Evolutionary conservation across 2,329 filamentous ascomycete species (phyloP).

Genomic region (Neurospora sp.): DNA sequence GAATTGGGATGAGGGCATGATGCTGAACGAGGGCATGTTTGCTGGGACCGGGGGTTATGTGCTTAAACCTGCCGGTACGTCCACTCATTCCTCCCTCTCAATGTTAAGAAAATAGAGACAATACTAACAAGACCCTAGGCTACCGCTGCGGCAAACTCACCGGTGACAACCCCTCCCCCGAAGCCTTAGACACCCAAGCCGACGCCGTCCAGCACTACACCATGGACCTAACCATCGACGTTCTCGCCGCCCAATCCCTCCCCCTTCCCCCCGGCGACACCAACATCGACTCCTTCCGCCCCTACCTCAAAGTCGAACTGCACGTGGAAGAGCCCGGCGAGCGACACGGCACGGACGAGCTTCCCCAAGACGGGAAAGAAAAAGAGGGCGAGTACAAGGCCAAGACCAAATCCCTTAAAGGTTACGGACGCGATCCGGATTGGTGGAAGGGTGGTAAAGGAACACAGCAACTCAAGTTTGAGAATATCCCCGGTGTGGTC

Average conservation of each 20-base stretch:
- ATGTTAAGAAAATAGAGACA: no score
- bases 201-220: conserved; percentile 40
- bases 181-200: conserved; percentile 12
- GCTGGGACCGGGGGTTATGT: conserved; percentile 74
- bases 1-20: conserved; percentile 81
- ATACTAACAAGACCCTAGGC: conserved; percentile 15
- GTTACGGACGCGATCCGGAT: conserved; percentile 44
- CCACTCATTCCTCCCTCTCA: background rate
- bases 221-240: conserved; percentile 60
- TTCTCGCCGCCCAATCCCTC: conserved; percentile 68
- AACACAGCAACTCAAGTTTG: conserved; percentile 23
- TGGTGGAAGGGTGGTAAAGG: conserved; percentile 27
- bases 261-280: conserved; percentile 50
- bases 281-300: conserved; percentile 50
- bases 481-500: conserved; percentile 44
- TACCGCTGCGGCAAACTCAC: conserved; percentile 16
- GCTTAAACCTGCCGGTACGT: conserved; percentile 62
- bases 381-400: conserved; percentile 46
- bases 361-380: conserved; percentile 33
- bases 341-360: conserved; percentile 30
- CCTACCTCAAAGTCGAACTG: conserved; percentile 75
- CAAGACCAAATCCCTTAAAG: conserved; percentile 45
- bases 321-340: conserved; percentile 62
- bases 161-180: conserved; percentile 4
- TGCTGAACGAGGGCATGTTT: conserved; percentile 94